Conservation (phyloP, 306 rosid species). For the Cicer chorassanicum region DNA sequence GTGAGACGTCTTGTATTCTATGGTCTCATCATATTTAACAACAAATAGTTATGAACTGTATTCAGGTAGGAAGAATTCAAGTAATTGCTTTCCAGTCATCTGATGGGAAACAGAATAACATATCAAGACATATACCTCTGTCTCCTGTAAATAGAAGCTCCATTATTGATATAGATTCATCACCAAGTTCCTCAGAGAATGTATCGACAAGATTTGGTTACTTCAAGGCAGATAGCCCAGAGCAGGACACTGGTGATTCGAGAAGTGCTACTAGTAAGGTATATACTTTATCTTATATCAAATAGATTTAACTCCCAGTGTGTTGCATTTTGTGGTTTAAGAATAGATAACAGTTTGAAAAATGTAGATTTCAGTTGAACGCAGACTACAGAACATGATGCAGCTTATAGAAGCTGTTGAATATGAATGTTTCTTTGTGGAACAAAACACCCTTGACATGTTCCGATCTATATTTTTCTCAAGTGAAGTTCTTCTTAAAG, state of each 20-base stretch:
- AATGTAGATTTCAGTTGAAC: slow-evolving; percentile 25
- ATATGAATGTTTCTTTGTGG: slow-evolving; percentile 24
- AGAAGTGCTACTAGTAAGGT: slow-evolving; percentile 66
- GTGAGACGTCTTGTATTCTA: slow-evolving; percentile 31
- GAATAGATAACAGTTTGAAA: slow-evolving; percentile 30
- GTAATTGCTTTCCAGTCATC: slow-evolving; percentile 98
- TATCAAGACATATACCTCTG: slow-evolving; percentile 62
- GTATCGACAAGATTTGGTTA: slow-evolving; percentile 51
- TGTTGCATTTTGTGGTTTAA: slow-evolving; percentile 25
- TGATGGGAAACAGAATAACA: slow-evolving; percentile 80
- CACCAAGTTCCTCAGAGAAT: slow-evolving; percentile 85
- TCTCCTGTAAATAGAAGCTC: slow-evolving; percentile 74
- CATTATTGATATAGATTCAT: slow-evolving; percentile 83
- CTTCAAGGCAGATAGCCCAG: slow-evolving; percentile 61
- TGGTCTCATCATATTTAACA: slow-evolving; percentile 29
- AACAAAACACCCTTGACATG: slow-evolving; percentile 5
- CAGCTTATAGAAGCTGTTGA: slow-evolving; percentile 3
- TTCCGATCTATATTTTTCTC: slow-evolving; percentile 20
- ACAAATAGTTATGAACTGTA: slow-evolving; percentile 35
- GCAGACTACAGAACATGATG: slow-evolving; percentile 15
- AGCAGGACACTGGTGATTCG: slow-evolving; percentile 85
- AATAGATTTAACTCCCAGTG: slow-evolving; percentile 22
- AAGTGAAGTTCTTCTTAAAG: slow-evolving; percentile 26
- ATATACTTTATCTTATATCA: slow-evolving; percentile 46
- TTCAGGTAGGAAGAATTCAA: slow-evolving; percentile 94